phyloP scores from a whole-genome alignment of 1,284 basidiomycete genomes.

The Apiotrichum porosum region DNA sequence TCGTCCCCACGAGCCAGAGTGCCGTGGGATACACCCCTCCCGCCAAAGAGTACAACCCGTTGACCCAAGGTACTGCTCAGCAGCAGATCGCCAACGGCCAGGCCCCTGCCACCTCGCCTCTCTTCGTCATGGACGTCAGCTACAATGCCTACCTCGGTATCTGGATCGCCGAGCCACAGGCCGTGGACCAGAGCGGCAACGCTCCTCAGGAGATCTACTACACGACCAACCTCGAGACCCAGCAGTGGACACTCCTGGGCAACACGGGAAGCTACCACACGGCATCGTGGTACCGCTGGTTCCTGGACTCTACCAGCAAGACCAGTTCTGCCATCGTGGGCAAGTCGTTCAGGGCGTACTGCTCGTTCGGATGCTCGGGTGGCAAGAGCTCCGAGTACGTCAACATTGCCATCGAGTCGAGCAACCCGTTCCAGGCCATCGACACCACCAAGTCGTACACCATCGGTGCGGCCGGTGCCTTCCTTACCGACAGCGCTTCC shows the following conservation, averaged over 20 bases:
- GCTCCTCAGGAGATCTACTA: slow-evolving; percentile 10
- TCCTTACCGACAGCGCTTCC: neutral
- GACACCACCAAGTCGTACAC: slow-evolving; percentile 1
- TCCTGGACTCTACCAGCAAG: slow-evolving; percentile 2
- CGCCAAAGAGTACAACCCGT: slow-evolving; percentile 6
- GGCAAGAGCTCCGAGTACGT: slow-evolving; percentile 9
- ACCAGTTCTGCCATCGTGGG: slow-evolving; percentile 6
- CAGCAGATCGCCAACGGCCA: slow-evolving; percentile 1
- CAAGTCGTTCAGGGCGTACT: slow-evolving; percentile 8
- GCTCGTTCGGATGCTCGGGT: slow-evolving; percentile 11
- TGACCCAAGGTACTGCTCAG: neutral
- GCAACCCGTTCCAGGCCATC: neutral
- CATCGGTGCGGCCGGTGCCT: neutral
- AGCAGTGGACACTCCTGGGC: slow-evolving; percentile 9
- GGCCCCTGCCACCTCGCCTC: slow-evolving; percentile 3
- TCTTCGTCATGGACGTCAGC: slow-evolving; percentile 15
- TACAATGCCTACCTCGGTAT: slow-evolving; percentile 14
- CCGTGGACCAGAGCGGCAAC: slow-evolving; percentile 5
- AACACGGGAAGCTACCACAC: slow-evolving; percentile 13
- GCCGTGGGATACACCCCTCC: slow-evolving; percentile 1
- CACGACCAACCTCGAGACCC: slow-evolving; percentile 6
- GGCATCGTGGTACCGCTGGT: slow-evolving; percentile 11
- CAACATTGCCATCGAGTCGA: slow-evolving; percentile 4
- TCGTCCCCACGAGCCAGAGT: slow-evolving; percentile 2
- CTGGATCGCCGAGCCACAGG: slow-evolving; percentile 12